Conservation (phyloP, 352 stramenopile species). For the Phytophthora europaea region DNA sequence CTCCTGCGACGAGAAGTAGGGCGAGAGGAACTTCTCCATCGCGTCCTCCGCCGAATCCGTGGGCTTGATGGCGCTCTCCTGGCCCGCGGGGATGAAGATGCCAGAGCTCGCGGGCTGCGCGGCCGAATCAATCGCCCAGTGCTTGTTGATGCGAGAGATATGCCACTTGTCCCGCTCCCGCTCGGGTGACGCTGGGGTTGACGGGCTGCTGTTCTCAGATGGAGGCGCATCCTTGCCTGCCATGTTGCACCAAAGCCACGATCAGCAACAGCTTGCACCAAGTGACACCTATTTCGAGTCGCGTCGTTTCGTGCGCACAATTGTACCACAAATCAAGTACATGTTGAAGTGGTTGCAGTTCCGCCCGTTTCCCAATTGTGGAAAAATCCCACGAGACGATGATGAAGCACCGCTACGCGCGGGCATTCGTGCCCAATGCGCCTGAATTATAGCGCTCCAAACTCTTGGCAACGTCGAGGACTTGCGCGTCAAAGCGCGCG, state of each 20-base stretch:
- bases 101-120: constrained; percentile 26
- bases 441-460: background rate
- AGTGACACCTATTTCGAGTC: constrained; percentile 26
- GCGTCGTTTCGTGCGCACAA: constrained; percentile 31
- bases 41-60: constrained; percentile 57
- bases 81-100: constrained; percentile 30
- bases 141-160: constrained; percentile 77
- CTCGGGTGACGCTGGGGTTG: constrained; percentile 1
- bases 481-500: background rate
- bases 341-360: constrained; percentile 24
- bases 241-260: constrained; percentile 16
- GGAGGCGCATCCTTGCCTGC: constrained; percentile 19
- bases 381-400: background rate
- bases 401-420: background rate
- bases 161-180: constrained; percentile 51
- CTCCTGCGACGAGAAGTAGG: constrained; percentile 73
- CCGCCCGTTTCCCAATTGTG: no score
- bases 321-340: constrained; percentile 19
- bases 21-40: constrained; percentile 70
- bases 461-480: background rate
- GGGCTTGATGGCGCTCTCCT: constrained; percentile 43
- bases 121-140: no score
- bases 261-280: background rate
- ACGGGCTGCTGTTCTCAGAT: constrained; percentile 6
- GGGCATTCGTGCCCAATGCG: background rate